Conservation (phyloP, 129 eudicot species). For the Escallonia rubra region DNA sequence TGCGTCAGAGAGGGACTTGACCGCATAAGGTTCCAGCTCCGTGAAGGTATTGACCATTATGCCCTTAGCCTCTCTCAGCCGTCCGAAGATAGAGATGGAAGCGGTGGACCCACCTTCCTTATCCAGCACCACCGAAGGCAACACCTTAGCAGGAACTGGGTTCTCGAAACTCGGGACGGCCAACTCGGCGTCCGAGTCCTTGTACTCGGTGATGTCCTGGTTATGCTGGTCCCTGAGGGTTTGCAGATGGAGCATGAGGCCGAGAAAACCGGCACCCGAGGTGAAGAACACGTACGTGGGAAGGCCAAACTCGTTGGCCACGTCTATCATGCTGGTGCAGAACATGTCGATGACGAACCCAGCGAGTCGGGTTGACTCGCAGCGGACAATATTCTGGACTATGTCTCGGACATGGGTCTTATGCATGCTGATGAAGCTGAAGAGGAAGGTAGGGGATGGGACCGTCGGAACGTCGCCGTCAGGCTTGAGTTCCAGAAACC, state of each 20-base stretch:
- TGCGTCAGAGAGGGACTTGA: neutral
- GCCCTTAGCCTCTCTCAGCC: neutral
- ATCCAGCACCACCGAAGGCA: neutral
- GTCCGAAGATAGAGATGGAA: neutral
- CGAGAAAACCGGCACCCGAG: constrained; percentile 27
- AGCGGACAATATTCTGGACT: too few species aligned
- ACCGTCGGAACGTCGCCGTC: too few species aligned
- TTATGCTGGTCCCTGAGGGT: constrained; percentile 3
- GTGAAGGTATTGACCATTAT: constrained; percentile 14
- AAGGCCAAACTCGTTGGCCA: constrained; percentile 24
- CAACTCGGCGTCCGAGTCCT: constrained; percentile 18
- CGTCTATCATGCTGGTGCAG: constrained; percentile 33
- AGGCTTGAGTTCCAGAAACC: too few species aligned
- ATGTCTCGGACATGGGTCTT: too few species aligned
- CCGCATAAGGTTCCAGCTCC: constrained; percentile 9
- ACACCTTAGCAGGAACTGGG: neutral
- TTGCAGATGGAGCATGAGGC: neutral
- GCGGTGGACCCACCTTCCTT: neutral
- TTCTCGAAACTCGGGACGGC: constrained; percentile 12
- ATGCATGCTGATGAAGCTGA: too few species aligned
- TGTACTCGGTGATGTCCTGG: constrained; percentile 17
- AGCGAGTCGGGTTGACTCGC: too few species aligned
- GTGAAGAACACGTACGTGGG: constrained; percentile 32
- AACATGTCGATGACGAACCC: constrained; percentile 31
- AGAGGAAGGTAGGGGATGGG: too few species aligned